Percentiles rank a stretch among this genome's conserved stretches.
Conservation (phyloP, 106 monocot species). For the Narthecium ossifragum region DNA sequence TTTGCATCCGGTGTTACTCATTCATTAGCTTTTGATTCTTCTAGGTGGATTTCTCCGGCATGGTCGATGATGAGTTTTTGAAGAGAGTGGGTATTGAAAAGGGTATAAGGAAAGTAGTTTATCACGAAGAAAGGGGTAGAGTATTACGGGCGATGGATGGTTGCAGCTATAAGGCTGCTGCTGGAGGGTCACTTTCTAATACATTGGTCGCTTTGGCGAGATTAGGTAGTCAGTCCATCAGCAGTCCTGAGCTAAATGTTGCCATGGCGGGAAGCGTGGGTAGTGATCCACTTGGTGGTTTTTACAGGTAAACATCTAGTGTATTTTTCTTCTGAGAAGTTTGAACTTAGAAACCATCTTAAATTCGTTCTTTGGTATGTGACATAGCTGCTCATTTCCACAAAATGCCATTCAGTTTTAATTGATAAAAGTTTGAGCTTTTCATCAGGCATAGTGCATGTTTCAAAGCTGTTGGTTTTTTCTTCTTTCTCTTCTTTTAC, state of each 20-base stretch:
- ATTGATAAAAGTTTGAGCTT: too few relatives aligned
- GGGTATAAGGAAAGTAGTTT: conserved; percentile 80
- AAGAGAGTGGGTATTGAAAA: conserved; percentile 71
- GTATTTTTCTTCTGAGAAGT: too few relatives aligned
- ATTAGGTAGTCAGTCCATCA: conserved; percentile 48
- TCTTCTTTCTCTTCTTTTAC: too few relatives aligned
- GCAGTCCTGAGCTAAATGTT: conserved; percentile 43
- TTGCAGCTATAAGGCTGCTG: conserved; percentile 92
- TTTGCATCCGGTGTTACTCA: too few relatives aligned
- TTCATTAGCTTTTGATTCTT: neutral
- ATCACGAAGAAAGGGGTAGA: conserved; percentile 92
- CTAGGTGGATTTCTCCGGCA: conserved; percentile 95
- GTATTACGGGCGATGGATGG: conserved; percentile 97
- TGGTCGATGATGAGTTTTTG: conserved; percentile 82
- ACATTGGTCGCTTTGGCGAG: conserved; percentile 92
- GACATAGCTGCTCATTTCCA: too few relatives aligned
- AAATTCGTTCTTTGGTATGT: too few relatives aligned
- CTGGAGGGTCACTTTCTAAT: conserved; percentile 96
- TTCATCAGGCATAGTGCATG: too few relatives aligned
- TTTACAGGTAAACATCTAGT: conserved; percentile 96
- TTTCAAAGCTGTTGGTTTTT: too few relatives aligned
- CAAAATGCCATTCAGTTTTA: too few relatives aligned
- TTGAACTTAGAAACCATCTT: too few relatives aligned
- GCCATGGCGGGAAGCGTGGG: conserved; percentile 97
- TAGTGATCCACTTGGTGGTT: conserved; percentile 89